Conservation (phyloP, 1,284 basidiomycete species). For the Boletus smithii region DNA sequence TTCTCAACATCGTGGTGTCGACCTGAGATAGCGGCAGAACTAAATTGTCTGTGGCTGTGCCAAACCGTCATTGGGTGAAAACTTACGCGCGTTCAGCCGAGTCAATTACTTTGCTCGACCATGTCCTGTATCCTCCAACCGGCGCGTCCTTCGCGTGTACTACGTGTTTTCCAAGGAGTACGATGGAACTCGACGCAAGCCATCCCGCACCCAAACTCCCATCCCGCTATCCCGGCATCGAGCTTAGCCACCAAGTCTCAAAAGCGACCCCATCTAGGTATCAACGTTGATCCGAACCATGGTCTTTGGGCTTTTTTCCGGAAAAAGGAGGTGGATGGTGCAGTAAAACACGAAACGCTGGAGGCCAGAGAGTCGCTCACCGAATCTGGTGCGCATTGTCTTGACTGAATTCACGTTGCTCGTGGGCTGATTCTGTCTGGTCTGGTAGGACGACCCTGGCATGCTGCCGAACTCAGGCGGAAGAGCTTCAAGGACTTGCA, state of each 20-base stretch:
- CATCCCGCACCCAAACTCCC: background rate
- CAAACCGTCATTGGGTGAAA: no score
- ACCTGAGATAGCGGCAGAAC: no score
- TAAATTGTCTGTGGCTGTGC: no score
- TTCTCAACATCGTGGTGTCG: slow-evolving; percentile 12
- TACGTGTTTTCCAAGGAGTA: slow-evolving; percentile 11
- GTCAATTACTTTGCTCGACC: no score
- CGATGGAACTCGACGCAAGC: slow-evolving; percentile 28
- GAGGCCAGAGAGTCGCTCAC: slow-evolving; percentile 39
- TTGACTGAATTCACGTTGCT: slow-evolving; percentile 3
- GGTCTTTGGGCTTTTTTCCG: slow-evolving; percentile 77
- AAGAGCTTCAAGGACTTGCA: slow-evolving; percentile 93
- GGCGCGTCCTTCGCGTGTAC: slow-evolving; percentile 16
- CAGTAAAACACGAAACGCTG: slow-evolving; percentile 43
- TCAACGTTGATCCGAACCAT: slow-evolving; percentile 53
- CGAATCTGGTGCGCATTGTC: slow-evolving; percentile 38
- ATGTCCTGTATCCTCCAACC: slow-evolving; percentile 26
- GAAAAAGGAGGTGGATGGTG: slow-evolving; percentile 43
- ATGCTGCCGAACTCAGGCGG: slow-evolving; percentile 75
- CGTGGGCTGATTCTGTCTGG: slow-evolving; percentile 6
- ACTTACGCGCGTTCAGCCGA: no score
- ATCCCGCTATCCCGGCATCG: background rate
- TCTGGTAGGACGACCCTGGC: slow-evolving; percentile 77
- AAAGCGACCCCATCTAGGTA: slow-evolving; percentile 42
- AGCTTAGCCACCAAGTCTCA: slow-evolving; percentile 19